A percentile compares a stretch with the other conserved stretches of the same genome.
Evolutionary conservation across 805 yeast species (phyloP).

Genomic region (Kurtzmaniella fragi): DNA sequence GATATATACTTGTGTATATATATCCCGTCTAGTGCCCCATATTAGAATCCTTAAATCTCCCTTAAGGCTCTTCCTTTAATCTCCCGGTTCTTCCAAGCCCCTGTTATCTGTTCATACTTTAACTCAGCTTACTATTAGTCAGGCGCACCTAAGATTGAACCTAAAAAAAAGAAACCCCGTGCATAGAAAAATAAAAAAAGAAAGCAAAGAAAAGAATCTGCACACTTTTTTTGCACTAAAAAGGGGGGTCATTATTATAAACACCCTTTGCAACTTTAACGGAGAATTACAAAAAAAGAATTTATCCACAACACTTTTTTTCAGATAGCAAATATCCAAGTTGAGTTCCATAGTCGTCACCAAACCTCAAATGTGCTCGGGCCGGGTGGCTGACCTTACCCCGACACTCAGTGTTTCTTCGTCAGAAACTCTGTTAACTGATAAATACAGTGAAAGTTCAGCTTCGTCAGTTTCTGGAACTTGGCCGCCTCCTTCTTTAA

Average conservation of each 20-base stretch:
- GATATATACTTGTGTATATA: too few species aligned
- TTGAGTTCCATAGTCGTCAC: conserved; percentile 1
- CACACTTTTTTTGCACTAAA: background rate
- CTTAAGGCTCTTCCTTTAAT: too few species aligned
- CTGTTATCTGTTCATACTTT: too few species aligned
- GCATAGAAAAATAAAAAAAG: background rate
- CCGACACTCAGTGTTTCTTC: conserved; percentile 1
- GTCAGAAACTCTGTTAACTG: conserved; percentile 1
- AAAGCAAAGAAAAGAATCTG: too few species aligned
- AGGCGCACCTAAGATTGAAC: too few species aligned
- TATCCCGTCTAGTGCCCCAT: too few species aligned
- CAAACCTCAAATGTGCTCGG: conserved; percentile 1
- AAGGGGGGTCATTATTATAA: background rate
- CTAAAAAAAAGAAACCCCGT: background rate
- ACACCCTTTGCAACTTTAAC: background rate
- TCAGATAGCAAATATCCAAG: background rate
- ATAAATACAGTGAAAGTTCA: conserved; percentile 2
- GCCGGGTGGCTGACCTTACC: conserved; percentile 1
- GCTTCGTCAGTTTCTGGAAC: conserved; percentile 2
- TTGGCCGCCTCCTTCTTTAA: conserved; percentile 2
- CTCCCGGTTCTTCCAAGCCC: too few species aligned
- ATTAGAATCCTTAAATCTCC: too few species aligned
- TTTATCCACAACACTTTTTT: too few species aligned
- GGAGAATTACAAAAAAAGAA: too few species aligned
- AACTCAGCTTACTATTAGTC: too few species aligned